Conservation (phyloP, 1,284 basidiomycete genomes). For the Leccinum huronense region DNA sequence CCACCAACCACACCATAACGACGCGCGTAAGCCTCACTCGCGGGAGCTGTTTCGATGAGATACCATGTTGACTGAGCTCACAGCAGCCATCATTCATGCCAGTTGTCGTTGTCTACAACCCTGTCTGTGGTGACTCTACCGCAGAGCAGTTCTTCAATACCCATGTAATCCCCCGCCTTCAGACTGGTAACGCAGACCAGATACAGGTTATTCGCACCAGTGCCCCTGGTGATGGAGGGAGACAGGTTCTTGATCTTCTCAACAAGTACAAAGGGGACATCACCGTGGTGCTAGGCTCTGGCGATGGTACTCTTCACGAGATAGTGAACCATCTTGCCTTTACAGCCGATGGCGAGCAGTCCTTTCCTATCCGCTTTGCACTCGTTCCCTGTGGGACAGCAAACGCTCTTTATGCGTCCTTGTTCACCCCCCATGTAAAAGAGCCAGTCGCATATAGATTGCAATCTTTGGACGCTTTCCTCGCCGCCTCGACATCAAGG, state of each 20-base stretch:
- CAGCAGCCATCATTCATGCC: conserved; percentile 33
- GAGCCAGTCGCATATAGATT: conserved; percentile 45
- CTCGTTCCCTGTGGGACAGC: conserved; percentile 88
- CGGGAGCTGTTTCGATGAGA: neutral
- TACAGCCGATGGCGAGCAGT: conserved; percentile 25
- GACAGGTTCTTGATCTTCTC: conserved; percentile 47
- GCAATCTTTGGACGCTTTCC: conserved; percentile 52
- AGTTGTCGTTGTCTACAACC: conserved; percentile 52
- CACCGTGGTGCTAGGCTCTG: conserved; percentile 69
- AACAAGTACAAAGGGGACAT: conserved; percentile 32
- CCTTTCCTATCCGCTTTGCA: conserved; percentile 41
- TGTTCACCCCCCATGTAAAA: conserved; percentile 44
- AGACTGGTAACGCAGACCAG: conserved; percentile 33
- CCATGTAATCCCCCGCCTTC: conserved; percentile 66
- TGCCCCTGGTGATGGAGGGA: conserved; percentile 56
- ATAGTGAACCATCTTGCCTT: conserved; percentile 62
- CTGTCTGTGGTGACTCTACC: conserved; percentile 44
- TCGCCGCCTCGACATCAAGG: conserved; percentile 37
- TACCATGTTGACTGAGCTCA: conserved; percentile 3
- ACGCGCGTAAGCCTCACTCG: conserved; percentile 12
- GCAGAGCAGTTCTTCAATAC: conserved; percentile 51
- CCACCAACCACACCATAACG: conserved; percentile 1
- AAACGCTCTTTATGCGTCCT: conserved; percentile 82
- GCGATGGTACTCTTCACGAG: conserved; percentile 91
- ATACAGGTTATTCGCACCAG: conserved; percentile 50